These are phyloP conservation scores for Pythium guiyangense DNA, from an alignment of 352 stramenopile species.

Conservation along the genomic window DNA sequence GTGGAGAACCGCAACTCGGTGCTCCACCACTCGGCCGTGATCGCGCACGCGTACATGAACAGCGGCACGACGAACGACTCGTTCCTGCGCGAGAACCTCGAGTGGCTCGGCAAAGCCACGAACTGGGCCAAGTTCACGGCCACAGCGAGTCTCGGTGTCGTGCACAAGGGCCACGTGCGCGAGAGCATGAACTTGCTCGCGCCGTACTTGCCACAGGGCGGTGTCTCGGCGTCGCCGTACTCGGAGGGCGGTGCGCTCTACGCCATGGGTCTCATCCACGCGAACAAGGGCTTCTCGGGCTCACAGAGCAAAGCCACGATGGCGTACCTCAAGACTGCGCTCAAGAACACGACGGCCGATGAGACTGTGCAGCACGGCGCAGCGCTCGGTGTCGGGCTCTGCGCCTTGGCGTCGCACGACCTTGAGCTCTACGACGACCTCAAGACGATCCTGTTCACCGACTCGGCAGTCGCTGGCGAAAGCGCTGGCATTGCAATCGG, in stretches of 20 bases:
- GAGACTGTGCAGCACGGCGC: slow-evolving; percentile 98
- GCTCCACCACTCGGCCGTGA: slow-evolving; percentile 96
- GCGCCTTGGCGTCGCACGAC: slow-evolving; percentile 92
- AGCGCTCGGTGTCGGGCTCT: slow-evolving; percentile 96
- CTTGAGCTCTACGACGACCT: slow-evolving; percentile 95
- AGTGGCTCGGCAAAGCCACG: slow-evolving; percentile 98
- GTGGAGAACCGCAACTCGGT: slow-evolving; percentile 96
- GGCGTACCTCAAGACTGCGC: slow-evolving; percentile 82
- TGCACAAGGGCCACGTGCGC: slow-evolving; percentile 97
- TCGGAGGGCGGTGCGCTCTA: slow-evolving; percentile 97
- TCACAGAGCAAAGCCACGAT: slow-evolving; percentile 80
- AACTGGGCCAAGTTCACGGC: slow-evolving; percentile 99
- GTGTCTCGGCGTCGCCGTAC: slow-evolving; percentile 91
- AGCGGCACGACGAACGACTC: slow-evolving; percentile 96
- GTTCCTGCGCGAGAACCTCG: slow-evolving; percentile 98
- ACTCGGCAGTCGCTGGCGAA: slow-evolving; percentile 97
- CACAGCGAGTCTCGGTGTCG: slow-evolving; percentile 96
- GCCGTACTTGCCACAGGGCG: slow-evolving; percentile 94
- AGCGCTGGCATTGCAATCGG: slow-evolving; percentile 97
- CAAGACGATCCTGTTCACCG: slow-evolving; percentile 96
- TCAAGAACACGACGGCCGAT: slow-evolving; percentile 87
- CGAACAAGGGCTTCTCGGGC: slow-evolving; percentile 90
- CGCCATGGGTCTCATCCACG: slow-evolving; percentile 97
- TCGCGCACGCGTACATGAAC: slow-evolving; percentile 97
- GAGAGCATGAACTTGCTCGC: slow-evolving; percentile 97